Base-by-base conservation (phyloP, 345 rosid genomes). In the Eucalyptus marginata region DNA sequence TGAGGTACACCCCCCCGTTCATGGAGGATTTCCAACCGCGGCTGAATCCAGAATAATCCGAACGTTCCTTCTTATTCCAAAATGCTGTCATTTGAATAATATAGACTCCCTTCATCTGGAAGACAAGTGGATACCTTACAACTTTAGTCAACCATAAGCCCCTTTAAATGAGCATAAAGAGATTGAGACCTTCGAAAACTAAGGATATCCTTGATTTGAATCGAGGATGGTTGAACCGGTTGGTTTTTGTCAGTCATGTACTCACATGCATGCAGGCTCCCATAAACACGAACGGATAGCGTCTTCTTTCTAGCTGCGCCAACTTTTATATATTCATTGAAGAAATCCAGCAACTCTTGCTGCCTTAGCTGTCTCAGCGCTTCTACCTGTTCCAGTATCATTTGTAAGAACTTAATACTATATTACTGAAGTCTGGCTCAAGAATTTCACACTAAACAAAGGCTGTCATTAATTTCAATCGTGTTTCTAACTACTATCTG, bases 141-240 rank as follows among this genome's bases (percentile, higher is more conserved):
- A 40, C 89, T 89, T 89, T 87, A 87, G 46, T 80, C 58, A 51
- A 59, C 92, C 94, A 87, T 92, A 90, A 40, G 96, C 98, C 87
- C 97, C 94, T 88, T 89, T 95, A 89, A 96, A 95, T 52, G 99
- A 96, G 81, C 96, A 64, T 95, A 94, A 87, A 96, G 99, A 86
- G 98, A 92, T 44, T 91, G 97, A 4, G 98, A 95, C 88, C 96
- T 96, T 90, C 94, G 95, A 93, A 97, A 97, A 89, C 94, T 87
- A 90, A 94, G 93, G 88, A 95, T 92, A 86, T 96, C 97, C 31
- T 94, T 91, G 54, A 96, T 94, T 51, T 91, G 90, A 49, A 92
- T 90, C 1, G 91, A 89, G 76, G 93, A 90, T 22, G 94, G 90
- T 49, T 90, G 89, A 64, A 89, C 88, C 16, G 91, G 58, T 8